A percentile compares a stretch with the other conserved stretches of the same genome.
Evolutionary conservation across 176 grass and related monocot species (phyloP).

Genomic region (Aegilops bicornis): DNA sequence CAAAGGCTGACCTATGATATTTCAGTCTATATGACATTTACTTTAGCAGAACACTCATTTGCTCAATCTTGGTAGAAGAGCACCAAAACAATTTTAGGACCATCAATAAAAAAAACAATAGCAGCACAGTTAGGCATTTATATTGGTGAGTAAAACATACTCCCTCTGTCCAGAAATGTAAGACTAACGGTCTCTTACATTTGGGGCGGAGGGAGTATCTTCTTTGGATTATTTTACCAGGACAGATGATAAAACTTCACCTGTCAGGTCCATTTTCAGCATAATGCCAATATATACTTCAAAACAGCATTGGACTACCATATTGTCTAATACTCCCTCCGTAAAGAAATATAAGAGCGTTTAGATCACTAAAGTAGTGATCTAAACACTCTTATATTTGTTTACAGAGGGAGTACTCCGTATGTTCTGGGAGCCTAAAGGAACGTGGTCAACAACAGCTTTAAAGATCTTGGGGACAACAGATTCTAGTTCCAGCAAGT

Average conservation of each 20-base stretch:
- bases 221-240: conserved; percentile 7
- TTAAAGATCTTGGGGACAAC: not conserved
- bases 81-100: not conserved
- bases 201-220: not conserved
- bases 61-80: not conserved
- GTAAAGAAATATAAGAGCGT: too few species aligned
- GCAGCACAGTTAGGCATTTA: not conserved
- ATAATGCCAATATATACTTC: conserved; percentile 4
- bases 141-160: not conserved
- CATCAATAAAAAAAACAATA: not conserved
- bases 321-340: not conserved
- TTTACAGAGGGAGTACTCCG: too few species aligned
- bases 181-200: too few species aligned
- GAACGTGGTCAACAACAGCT: not conserved
- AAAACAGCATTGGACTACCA: not conserved
- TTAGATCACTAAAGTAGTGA: too few species aligned
- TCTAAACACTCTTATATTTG: too few species aligned
- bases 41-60: conserved; percentile 18
- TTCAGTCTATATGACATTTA: not conserved
- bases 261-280: not conserved
- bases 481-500: conserved; percentile 21
- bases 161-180: too few species aligned
- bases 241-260: not conserved
- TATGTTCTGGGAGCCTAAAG: conserved; percentile 3
- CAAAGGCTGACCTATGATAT: not conserved